Percentiles rank a stretch among this genome's conserved stretches.
phyloP scores from a whole-genome alignment of 2,329 filamentous ascomycete genomes.

The Cadophora malorum region DNA sequence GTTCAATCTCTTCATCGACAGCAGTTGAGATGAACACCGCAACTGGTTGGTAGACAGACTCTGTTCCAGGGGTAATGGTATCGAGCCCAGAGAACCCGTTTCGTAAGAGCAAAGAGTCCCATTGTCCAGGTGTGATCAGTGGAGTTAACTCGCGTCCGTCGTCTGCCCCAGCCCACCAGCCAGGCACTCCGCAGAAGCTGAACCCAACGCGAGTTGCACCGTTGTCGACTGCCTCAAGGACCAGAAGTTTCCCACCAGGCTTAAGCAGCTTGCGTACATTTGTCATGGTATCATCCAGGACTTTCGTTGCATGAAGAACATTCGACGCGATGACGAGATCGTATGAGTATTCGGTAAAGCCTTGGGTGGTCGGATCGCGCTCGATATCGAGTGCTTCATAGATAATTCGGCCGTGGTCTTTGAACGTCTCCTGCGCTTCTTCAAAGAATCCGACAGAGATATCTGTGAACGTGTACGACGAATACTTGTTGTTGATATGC shows the following conservation, averaged over 20 bases:
- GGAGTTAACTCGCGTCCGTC: slow-evolving; percentile 32
- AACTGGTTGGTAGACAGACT: slow-evolving; percentile 24
- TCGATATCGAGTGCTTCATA: slow-evolving; percentile 44
- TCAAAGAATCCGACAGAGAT: slow-evolving; percentile 52
- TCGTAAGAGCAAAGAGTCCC: slow-evolving; percentile 15
- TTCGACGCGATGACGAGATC: slow-evolving; percentile 33
- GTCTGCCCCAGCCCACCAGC: slow-evolving; percentile 45
- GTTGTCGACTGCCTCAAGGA: slow-evolving; percentile 42
- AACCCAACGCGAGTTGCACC: slow-evolving; percentile 39
- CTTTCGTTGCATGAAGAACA: slow-evolving; percentile 38
- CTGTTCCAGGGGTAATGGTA: slow-evolving; percentile 20
- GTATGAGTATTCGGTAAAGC: slow-evolving; percentile 29
- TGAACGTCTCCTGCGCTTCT: slow-evolving; percentile 42
- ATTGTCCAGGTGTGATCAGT: slow-evolving; percentile 14
- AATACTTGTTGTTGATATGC: slow-evolving; percentile 44
- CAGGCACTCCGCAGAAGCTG: slow-evolving; percentile 44
- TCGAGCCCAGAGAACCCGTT: slow-evolving; percentile 26
- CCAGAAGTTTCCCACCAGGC: slow-evolving; percentile 42
- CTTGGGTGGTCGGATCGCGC: slow-evolving; percentile 31
- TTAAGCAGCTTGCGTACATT: slow-evolving; percentile 44
- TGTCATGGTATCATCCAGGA: slow-evolving; percentile 38
- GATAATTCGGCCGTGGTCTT: slow-evolving; percentile 19
- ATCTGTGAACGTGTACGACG: slow-evolving; percentile 55
- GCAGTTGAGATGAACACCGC: slow-evolving; percentile 29
- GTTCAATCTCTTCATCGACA: slow-evolving; percentile 17